A percentile compares a stretch with the other conserved stretches of the same genome.
phyloP scores from a whole-genome alignment of 345 rosid species.

The Reutealis trisperma region DNA sequence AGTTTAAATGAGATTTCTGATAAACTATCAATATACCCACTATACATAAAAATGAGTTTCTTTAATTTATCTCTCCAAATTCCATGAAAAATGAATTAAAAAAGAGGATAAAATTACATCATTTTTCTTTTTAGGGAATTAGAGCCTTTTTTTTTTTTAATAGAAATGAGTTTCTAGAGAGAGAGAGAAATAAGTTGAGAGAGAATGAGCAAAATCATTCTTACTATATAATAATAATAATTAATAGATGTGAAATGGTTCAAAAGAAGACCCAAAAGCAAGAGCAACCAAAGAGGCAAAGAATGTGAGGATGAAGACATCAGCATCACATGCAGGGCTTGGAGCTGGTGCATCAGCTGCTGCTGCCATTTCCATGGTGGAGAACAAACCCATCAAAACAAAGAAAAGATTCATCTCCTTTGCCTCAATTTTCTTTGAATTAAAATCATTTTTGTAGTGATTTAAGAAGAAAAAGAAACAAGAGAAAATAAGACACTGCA shows the following conservation, averaged over 20 bases:
- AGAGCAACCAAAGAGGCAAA: slow-evolving; percentile 38
- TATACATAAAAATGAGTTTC: no score
- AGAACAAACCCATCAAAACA: slow-evolving; percentile 30
- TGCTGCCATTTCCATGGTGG: slow-evolving; percentile 29
- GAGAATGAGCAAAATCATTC: neutral
- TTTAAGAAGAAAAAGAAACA: no score
- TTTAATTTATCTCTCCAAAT: no score
- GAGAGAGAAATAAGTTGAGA: neutral
- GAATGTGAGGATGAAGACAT: slow-evolving; percentile 35
- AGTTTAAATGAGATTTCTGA: no score
- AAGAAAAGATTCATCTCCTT: slow-evolving; percentile 36
- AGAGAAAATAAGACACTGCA: no score
- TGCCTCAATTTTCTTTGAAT: slow-evolving; percentile 25
- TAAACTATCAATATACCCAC: no score
- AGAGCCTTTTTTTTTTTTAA: no score
- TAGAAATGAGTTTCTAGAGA: neutral
- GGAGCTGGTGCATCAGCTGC: slow-evolving; percentile 49
- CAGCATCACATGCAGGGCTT: slow-evolving; percentile 40
- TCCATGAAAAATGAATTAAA: no score
- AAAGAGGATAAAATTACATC: no score
- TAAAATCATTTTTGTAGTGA: no score
- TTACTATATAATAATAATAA: no score
- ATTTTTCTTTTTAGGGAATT: no score
- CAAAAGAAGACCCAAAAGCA: slow-evolving; percentile 39
- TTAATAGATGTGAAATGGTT: neutral